These are phyloP conservation scores for Thermothielavioides terrestris DNA, from an alignment of 495 filamentous ascomycete genomes.

Conservation along the genomic window DNA sequence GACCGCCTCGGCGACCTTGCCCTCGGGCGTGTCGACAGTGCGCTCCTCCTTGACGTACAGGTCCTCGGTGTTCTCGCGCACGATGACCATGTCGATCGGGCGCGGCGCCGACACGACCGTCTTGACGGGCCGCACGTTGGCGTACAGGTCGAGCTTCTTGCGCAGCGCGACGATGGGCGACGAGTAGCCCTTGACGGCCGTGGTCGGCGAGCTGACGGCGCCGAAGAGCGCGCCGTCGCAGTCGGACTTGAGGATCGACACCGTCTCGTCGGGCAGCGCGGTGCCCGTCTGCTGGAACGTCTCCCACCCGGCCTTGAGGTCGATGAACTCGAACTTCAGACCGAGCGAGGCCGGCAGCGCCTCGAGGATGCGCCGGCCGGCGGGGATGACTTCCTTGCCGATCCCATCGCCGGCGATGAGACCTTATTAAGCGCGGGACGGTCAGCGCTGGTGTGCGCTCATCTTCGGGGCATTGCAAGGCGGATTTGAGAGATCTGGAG, in stretches of 20 bases:
- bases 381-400: conserved; percentile 95
- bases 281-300: conserved; percentile 82
- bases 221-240: conserved; percentile 97
- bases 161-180: conserved; percentile 95
- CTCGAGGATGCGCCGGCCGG: conserved; percentile 83
- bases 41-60: conserved; percentile 97
- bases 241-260: conserved; percentile 72
- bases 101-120: conserved; percentile 51
- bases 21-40: conserved; percentile 61
- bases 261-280: conserved; percentile 83
- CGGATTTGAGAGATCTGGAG: background rate
- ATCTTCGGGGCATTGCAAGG: too few species aligned
- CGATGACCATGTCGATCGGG: conserved; percentile 92
- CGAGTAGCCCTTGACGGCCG: conserved; percentile 86
- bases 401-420: conserved; percentile 98
- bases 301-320: conserved; percentile 87
- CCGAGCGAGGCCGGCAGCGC: conserved; percentile 72
- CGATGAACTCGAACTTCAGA: conserved; percentile 86
- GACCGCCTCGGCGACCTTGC: conserved; percentile 92
- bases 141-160: conserved; percentile 90
- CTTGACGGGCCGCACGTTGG: conserved; percentile 96
- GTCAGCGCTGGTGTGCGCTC: too few species aligned
- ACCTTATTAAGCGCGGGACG: conserved; percentile 48
- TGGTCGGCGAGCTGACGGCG: conserved; percentile 86
- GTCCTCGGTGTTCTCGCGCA: conserved; percentile 97